Evolutionary conservation across 345 rosid genomes (phyloP), one percentile per base, ranked within the genome.

Genomic region (Rhodamnia argentea): DNA sequence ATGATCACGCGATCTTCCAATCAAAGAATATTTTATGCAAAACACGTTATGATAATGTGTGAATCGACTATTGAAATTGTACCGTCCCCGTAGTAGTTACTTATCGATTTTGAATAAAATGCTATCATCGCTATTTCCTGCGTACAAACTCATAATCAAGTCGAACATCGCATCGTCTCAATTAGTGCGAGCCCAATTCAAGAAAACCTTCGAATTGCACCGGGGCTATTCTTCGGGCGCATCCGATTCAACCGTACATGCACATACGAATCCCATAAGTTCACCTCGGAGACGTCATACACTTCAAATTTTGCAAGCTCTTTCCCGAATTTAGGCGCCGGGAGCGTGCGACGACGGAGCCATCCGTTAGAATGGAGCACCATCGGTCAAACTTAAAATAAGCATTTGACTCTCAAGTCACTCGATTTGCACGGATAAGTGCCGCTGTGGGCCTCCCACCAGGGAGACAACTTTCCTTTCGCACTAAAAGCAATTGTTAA

Each of bases 221-320:
- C 44, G 12, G 1, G 3, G 1, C 18, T 0, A 8, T 9, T 64
- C 1, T 16, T 3, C 6, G 18, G 44, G 44, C 10, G 3, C 44
- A 64, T 32, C 10, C 18, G 0, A 7, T 8, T 32, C 5, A 32
- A 64, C 13, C 2, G 40, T 5, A 32, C 44, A 32, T 18, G 7
- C 32, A 18, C 44, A 64, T 64, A 20, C 23, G 24, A 29, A 64
- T 64, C 76, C 44, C 24, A 18, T 32, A 32, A 18, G 76, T 64
- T 32, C 44, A 16, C 24, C 37, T 32, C 23, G 3, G 3, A 32
- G 44, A 32, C 76, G 76, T 32, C 44, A 42, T 10, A 20, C 18
- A 32, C 44, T 64, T 12, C 44, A 64, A 64, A 62, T 64, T 2
- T 64, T 10, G 23, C 76, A 32, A 9, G 76, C 76, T 64, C 13